Percentiles rank a stretch among this genome's conserved stretches.
Evolutionary conservation across 257 asterid genomes (phyloP).

Genomic region (Henckelia pumila): DNA sequence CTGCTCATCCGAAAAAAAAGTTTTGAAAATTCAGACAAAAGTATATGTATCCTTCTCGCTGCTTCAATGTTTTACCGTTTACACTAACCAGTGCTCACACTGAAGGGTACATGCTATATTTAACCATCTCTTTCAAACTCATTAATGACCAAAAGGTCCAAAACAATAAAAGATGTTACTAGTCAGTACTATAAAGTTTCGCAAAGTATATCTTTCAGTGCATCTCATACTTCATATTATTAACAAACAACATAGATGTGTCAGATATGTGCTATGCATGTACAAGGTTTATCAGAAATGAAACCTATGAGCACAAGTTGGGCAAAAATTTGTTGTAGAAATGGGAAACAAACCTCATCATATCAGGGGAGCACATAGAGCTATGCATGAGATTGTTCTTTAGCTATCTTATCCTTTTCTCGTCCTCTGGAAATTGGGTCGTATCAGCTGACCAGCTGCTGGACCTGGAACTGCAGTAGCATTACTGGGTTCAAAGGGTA

Average conservation of each 20-base stretch:
- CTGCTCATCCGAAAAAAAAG: neutral
- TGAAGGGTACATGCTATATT: neutral
- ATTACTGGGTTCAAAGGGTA: conserved; percentile 48
- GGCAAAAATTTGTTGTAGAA: conserved; percentile 16
- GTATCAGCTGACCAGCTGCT: conserved; percentile 61
- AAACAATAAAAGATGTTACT: neutral
- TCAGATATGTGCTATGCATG: neutral
- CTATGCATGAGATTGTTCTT: conserved; percentile 11
- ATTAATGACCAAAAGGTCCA: too few species aligned
- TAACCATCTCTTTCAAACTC: neutral
- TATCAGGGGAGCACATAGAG: conserved; percentile 13
- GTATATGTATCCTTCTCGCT: neutral
- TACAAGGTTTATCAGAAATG: neutral
- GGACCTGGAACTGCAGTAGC: conserved; percentile 34
- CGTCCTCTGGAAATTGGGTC: conserved; percentile 73
- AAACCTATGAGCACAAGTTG: neutral
- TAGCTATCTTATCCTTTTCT: conserved; percentile 56
- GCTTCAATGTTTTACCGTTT: neutral
- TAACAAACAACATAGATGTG: neutral
- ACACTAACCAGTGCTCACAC: neutral
- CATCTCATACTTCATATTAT: neutral
- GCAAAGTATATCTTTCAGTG: neutral
- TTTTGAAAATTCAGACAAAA: neutral
- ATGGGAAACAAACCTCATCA: conserved; percentile 28
- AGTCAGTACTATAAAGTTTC: neutral